Evolutionary conservation across 148 eudicot species (phyloP), one percentile per base, ranked within the genome.

Genomic region (Silene conica): DNA sequence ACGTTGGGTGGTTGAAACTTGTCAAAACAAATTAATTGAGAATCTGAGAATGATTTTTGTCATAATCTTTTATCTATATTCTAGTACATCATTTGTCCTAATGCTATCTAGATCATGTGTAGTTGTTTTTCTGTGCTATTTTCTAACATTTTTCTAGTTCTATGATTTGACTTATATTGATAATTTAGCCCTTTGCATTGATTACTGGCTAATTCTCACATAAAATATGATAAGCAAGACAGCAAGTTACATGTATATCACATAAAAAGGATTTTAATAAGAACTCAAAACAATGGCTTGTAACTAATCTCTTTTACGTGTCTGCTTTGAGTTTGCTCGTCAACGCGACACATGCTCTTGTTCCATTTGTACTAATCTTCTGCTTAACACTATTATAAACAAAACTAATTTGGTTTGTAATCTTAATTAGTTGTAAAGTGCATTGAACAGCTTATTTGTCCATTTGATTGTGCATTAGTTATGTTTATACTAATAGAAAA

Each of bases 1-100:
- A n/a, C 69, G 63, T 80, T 74, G 76, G 63, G 79, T 75, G 21
- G 82, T 75, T 80, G 79, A 75, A 80, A 73, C 41, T 38, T 22
- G 50, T 64, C 55, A 61, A 70, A 71, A 45, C 58, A 22, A 59
- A 23, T 65, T 68, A 34, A 75, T 70, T 67, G n/a, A 78, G 63
- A 70, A 57, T 75, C 71, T 66, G 62, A 65, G 31, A 58, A 55
- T 65, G 69, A 71, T 71, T 70, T 56, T 58, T 13, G 58, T 68
- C 67, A 57, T 56, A 22, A 21, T 56, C 28, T 26, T 57, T 21
- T 55, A 66, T 63, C 55, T 67, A 21, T 52, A 64, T 54, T 65
- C 20, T 66, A 16, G 9, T 66, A 14, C 54, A 41, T 41, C 16
- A 66, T 66, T 66, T 69, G 72, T 50, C 72, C 52, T 48, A 38